Evolutionary conservation across 2,329 filamentous ascomycete genomes (phyloP), one percentile per base, ranked within the genome.

Genomic region (Neopestalotiopsis sp.): DNA sequence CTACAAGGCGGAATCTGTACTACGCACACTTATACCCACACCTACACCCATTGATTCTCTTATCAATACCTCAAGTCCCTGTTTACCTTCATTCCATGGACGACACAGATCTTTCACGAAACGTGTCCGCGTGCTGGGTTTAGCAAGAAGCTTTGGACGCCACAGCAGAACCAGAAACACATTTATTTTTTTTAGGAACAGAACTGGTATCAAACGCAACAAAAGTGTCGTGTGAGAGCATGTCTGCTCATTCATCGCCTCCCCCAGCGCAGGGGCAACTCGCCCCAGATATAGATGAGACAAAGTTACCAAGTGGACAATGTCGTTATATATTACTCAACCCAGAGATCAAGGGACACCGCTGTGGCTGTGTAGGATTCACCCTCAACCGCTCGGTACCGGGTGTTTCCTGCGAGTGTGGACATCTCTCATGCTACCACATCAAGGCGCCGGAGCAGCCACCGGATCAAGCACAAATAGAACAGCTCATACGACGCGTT

Each of bases 401-500:
- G 1, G 84, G 87, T 49, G 85, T 86, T 66, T 84, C 80, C 24
- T 90, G 88, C 73, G 84, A 88, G 65, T 90, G 88, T 72, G 88
- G 88, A 5, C 88, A 90, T 74, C 83, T 88, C 66, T 86, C 88
- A 42, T 90, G 88, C 76, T 90, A 86, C 74, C 88, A 90, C 74
- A 79, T 85, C 69, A 81, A 82, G 71, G 82, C 82, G n/a, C 78
- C 83, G 34, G 83, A 86, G 67, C 76, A 78, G 13, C 78, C 83
- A 6, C 76, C 78, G 1, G 84, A 84, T 69, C 82, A 77, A 69
- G 79, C 79, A 24, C 87, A 89, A 71, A 73, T 88, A 30, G 84
- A 86, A 45, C 79, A 81, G 28, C 79, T 89, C 69, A 83, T 80
- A 71, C 82, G 82, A 66, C 85, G 83, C 64, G 80, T 85, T 64